These are phyloP conservation scores for Epichloe sp. DNA, from an alignment of 2,329 filamentous ascomycete species.

Conservation along the genomic window DNA sequence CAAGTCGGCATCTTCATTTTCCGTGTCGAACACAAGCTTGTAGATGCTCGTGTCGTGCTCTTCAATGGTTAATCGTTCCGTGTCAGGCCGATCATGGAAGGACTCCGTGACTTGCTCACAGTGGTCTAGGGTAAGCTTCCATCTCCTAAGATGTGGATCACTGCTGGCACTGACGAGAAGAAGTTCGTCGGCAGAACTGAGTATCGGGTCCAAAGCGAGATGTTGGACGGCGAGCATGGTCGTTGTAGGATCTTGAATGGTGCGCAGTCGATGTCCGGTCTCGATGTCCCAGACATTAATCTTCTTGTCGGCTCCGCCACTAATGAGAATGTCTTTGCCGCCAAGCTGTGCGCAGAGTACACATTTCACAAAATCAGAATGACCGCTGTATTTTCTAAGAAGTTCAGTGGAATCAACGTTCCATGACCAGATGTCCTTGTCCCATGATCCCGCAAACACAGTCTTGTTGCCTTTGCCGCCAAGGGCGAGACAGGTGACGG, in stretches of 20 bases:
- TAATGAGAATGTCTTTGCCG: slow-evolving; percentile 52
- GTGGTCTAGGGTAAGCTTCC: slow-evolving; percentile 44
- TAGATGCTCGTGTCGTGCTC: slow-evolving; percentile 90
- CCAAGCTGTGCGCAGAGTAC: slow-evolving; percentile 50
- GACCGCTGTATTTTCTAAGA: slow-evolving; percentile 55
- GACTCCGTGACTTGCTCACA: slow-evolving; percentile 42
- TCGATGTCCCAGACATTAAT: slow-evolving; percentile 72
- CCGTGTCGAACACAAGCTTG: slow-evolving; percentile 56
- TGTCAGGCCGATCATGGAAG: slow-evolving; percentile 25
- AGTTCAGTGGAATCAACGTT: slow-evolving; percentile 43
- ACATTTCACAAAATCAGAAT: slow-evolving; percentile 85
- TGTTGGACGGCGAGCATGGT: slow-evolving; percentile 69
- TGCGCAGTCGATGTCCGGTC: slow-evolving; percentile 56
- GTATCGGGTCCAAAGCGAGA: slow-evolving; percentile 59
- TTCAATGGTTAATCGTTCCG: slow-evolving; percentile 42
- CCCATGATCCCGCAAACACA: slow-evolving; percentile 85
- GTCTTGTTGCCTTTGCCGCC: slow-evolving; percentile 41
- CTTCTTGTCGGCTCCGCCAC: slow-evolving; percentile 65
- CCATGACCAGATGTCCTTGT: slow-evolving; percentile 86
- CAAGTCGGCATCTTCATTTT: slow-evolving; percentile 53
- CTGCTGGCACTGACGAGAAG: slow-evolving; percentile 69
- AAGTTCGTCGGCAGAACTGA: slow-evolving; percentile 34
- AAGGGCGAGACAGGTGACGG: slow-evolving; percentile 64
- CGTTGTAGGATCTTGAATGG: slow-evolving; percentile 59
- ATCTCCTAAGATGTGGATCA: slow-evolving; percentile 66